Evolutionary conservation across 2,329 filamentous ascomycete species (phyloP).

Genomic region (Cytospora mali): DNA sequence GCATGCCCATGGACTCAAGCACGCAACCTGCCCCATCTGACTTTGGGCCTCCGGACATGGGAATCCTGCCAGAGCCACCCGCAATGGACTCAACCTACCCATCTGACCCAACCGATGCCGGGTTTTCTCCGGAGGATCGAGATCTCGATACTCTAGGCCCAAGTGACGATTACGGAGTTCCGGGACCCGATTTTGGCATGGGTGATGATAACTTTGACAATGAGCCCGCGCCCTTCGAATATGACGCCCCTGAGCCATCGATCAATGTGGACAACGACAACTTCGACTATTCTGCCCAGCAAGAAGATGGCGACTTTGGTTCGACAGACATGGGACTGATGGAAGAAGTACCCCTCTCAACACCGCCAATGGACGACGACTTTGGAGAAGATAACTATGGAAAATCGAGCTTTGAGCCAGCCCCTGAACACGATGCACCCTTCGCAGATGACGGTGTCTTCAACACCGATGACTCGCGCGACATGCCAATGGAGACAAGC

Average conservation of each 20-base stretch:
- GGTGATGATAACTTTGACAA: background rate
- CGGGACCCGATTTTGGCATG: background rate
- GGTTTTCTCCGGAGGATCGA: background rate
- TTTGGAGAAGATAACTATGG: background rate
- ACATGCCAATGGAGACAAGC: background rate
- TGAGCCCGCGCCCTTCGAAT: background rate
- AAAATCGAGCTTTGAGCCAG: background rate
- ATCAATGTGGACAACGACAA: background rate
- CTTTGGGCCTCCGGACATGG: background rate
- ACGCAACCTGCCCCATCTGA: background rate
- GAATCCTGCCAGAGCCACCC: background rate
- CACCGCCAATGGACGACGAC: background rate
- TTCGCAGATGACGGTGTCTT: background rate
- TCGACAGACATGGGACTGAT: too few species aligned
- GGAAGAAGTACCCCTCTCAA: background rate
- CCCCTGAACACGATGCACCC: background rate
- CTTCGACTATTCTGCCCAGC: background rate
- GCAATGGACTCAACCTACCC: background rate
- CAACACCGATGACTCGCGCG: background rate
- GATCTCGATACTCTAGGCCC: background rate
- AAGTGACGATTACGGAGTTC: background rate
- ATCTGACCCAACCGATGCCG: background rate
- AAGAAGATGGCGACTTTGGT: too few species aligned
- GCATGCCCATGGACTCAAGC: background rate
- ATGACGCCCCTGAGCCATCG: background rate